Evolutionary conservation across 371 early-diverging fungal genomes (phyloP).

Genomic region (Mucor lusitanicus): DNA sequence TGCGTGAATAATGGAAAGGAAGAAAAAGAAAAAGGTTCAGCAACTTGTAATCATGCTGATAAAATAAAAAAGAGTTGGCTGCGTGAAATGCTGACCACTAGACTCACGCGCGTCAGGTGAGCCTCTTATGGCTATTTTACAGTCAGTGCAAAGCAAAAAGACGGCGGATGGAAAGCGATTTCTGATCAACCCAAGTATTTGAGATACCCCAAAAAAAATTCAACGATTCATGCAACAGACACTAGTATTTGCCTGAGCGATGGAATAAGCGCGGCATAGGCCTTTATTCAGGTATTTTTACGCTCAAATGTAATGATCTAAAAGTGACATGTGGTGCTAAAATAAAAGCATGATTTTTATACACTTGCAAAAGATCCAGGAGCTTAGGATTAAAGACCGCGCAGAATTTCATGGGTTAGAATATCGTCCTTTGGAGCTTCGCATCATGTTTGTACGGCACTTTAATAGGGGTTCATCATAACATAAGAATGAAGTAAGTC

Average conservation of each 20-base stretch:
- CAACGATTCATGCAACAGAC: neutral
- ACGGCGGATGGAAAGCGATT: neutral
- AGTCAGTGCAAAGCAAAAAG: neutral
- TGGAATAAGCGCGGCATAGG: too few species aligned
- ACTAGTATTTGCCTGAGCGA: neutral
- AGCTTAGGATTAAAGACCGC: neutral
- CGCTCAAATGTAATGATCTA: neutral
- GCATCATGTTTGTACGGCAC: neutral
- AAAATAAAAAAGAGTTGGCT: neutral
- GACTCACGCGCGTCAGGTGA: conserved; percentile 6
- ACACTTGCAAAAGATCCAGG: neutral
- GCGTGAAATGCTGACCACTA: neutral
- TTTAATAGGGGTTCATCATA: neutral
- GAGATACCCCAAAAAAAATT: neutral
- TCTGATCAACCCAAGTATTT: neutral
- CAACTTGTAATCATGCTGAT: neutral
- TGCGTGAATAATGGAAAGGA: neutral
- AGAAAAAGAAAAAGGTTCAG: neutral
- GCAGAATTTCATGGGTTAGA: neutral
- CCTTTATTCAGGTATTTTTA: too few species aligned
- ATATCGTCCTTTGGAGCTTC: neutral
- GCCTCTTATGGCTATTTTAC: neutral
- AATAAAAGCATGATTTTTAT: neutral
- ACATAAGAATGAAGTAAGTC: neutral
- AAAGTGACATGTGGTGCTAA: neutral